Percentiles rank a stretch among this genome's conserved stretches.
phyloP scores from a whole-genome alignment of 1,139 yeast species.

The Candida sp. region DNA sequence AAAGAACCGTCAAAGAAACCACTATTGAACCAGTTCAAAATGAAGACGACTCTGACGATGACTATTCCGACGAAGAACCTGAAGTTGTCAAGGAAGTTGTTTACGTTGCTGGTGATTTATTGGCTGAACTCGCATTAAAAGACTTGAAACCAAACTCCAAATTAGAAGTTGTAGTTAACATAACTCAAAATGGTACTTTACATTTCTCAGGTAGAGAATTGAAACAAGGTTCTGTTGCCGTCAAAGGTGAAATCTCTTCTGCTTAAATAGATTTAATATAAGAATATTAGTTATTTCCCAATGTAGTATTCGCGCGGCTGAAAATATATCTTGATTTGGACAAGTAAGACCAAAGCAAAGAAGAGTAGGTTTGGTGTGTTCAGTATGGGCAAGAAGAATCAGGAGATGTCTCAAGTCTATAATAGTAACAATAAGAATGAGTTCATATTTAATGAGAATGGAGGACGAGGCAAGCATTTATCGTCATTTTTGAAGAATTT shows the following conservation, averaged over 20 bases:
- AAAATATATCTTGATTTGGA: too few species aligned
- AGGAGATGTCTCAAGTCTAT: conserved; percentile 62
- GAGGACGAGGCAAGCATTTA: conserved; percentile 63
- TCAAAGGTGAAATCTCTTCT: conserved; percentile 42
- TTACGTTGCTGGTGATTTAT: conserved; percentile 67
- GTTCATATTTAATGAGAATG: conserved; percentile 64
- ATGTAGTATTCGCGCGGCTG: too few species aligned
- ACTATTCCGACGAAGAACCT: conserved; percentile 54
- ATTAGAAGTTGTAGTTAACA: conserved; percentile 79
- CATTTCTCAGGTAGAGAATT: conserved; percentile 82
- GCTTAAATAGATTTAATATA: conserved; percentile 6
- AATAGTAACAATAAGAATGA: conserved; percentile 42
- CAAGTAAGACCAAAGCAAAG: too few species aligned
- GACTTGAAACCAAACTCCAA: conserved; percentile 65
- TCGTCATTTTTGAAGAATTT: conserved; percentile 55
- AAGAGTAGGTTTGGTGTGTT: background rate
- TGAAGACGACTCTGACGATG: conserved; percentile 25
- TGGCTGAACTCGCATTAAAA: conserved; percentile 77
- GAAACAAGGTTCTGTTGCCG: conserved; percentile 60
- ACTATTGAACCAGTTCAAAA: conserved; percentile 66
- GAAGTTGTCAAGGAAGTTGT: conserved; percentile 72
- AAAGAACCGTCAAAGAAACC: conserved; percentile 74
- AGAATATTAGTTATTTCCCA: too few species aligned
- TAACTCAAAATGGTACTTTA: conserved; percentile 80
- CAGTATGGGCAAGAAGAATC: conserved; percentile 42